These are phyloP conservation scores for Pseudonitzschia pungens DNA, from an alignment of 108 stramenopile genomes.

Conservation along the genomic window DNA sequence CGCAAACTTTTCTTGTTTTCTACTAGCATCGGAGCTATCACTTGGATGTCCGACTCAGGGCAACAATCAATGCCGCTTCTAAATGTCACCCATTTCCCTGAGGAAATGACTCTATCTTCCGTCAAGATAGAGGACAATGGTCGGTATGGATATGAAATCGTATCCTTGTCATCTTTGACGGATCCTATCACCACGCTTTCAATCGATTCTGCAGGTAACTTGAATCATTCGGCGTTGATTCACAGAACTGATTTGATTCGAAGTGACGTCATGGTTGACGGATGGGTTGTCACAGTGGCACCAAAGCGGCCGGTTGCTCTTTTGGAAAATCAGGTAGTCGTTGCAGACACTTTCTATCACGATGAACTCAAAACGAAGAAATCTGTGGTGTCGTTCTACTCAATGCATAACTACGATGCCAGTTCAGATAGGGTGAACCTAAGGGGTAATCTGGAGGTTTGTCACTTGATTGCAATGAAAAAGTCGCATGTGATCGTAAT, in stretches of 20 bases:
- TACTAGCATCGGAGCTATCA: conserved; percentile 36
- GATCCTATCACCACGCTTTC: not conserved
- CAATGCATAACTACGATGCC: not conserved
- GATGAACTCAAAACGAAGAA: conserved; percentile 2
- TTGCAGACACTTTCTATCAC: conserved; percentile 7
- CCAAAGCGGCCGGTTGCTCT: conserved; percentile 5
- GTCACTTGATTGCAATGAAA: conserved; percentile 6
- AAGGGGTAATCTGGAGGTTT: conserved; percentile 4
- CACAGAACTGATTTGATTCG: not conserved
- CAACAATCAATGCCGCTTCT: not conserved
- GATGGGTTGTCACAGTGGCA: not conserved
- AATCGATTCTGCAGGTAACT: conserved; percentile 5
- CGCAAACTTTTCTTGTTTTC: conserved; percentile 50
- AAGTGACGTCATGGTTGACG: not conserved
- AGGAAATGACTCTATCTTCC: conserved; percentile 21
- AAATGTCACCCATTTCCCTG: not conserved
- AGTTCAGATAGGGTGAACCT: not conserved
- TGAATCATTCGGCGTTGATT: not conserved
- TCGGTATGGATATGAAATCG: not conserved
- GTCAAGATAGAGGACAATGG: conserved; percentile 3
- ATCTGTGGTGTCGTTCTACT: not conserved
- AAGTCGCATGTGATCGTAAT: conserved; percentile 11
- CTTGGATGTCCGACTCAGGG: conserved; percentile 46
- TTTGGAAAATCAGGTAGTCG: not conserved
- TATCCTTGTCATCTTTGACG: conserved; percentile 2